Conservation (phyloP, 176 grass and related monocot genomes). For the Saccharum spontaneum region DNA sequence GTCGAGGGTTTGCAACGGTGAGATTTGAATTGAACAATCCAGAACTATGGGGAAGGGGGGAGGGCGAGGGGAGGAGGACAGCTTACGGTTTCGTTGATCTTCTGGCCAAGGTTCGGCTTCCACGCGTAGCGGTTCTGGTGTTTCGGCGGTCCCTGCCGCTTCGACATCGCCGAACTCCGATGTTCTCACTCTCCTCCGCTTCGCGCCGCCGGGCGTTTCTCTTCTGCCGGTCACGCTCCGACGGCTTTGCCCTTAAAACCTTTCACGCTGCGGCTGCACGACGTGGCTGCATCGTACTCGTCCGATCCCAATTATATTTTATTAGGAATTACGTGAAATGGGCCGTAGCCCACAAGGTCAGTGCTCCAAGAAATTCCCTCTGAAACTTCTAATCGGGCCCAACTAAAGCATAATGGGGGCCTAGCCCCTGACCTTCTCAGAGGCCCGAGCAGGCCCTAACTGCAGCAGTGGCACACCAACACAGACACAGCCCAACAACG, state of each 20-base stretch:
- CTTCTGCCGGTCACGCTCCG: neutral
- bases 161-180: conserved; percentile 48
- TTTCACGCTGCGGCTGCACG: neutral
- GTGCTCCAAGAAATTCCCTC: too few species aligned
- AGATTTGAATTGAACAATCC: conserved; percentile 1
- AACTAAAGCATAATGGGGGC: too few species aligned
- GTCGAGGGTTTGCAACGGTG: conserved; percentile 6
- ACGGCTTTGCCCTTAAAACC: conserved; percentile 22
- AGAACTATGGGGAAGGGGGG: neutral
- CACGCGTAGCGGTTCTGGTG: conserved; percentile 88
- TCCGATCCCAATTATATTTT: conserved; percentile 12
- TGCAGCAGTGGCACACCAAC: too few species aligned
- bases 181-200: neutral
- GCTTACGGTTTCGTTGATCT: conserved; percentile 87
- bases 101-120: conserved; percentile 80
- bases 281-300: conserved; percentile 1
- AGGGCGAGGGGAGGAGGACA: neutral
- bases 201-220: conserved; percentile 31
- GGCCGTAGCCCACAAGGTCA: neutral
- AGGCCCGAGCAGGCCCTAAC: too few species aligned
- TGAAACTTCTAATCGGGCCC: too few species aligned
- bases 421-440: too few species aligned
- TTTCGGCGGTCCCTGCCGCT: conserved; percentile 82
- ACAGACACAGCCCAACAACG: neutral
- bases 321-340: neutral